Base-by-base conservation (phyloP, 106 monocot genomes). In the Xerophyta viscosa region DNA sequence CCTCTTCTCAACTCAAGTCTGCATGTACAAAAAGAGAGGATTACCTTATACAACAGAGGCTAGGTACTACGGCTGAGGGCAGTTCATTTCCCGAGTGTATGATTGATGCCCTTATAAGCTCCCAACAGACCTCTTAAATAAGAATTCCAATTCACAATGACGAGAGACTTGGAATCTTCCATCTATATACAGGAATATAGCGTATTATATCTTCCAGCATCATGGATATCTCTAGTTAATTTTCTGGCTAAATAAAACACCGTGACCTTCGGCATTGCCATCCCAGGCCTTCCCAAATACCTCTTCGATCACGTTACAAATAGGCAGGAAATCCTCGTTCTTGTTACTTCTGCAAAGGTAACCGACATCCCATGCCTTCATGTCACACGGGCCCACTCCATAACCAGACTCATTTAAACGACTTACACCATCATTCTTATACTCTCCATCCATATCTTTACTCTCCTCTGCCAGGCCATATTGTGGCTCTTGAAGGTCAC, bases 241-340 rank as follows among this genome's bases (percentile, higher is more conserved):
- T 43, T 15, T 10, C 3, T 17, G 43, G 3, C 3, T 10, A 43
- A 43, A 17, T 11, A 30, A 22, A 29, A 55, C 10, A 55, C 51
- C 59, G 20, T 65, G 25, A 21, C 64, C 54, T 17, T 61, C 54
- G 15, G 24, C 39, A 8, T 18, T 22, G 30, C 63, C 31, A 29
- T 77, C 73, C 64, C 72, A 72, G 23, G 67, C 82, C 48, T 70
- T 66, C 30, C 78, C 74, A 45, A 78, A 56, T 20, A 83, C 65
- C 63, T 75, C 83, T 27, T 78, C 83, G 12, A 84, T 71, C 41
- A 78, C 63, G 47, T 71, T 66, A 50, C 66, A 74, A 2, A 70
- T 75, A 0, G 78, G 69, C 10, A 78, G 60, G 61, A 84, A 84
- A n/a, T 84, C 80, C 1, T 74, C 66, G 46, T 28, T 70, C 17